Percentiles rank a stretch among this genome's conserved stretches.
phyloP scores from a whole-genome alignment of 129 eudicot genomes.

The Helichrysum umbraculigerum region DNA sequence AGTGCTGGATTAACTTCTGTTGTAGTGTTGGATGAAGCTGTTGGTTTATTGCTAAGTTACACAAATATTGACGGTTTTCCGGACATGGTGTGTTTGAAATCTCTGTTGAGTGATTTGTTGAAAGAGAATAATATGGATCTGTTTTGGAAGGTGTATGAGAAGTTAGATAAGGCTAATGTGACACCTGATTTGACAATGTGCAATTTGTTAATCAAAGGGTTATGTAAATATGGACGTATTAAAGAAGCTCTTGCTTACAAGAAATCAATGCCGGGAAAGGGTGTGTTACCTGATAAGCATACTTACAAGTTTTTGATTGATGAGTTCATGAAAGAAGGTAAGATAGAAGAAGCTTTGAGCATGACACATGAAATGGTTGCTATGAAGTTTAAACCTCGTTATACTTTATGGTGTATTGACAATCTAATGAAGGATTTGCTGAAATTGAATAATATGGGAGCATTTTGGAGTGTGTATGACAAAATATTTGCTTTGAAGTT shows the following conservation, averaged over 20 bases:
- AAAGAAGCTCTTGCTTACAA: constrained; percentile 39
- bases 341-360: constrained; percentile 30
- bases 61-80: constrained; percentile 14
- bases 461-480: constrained; percentile 62
- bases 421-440: constrained; percentile 59
- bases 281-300: constrained; percentile 19
- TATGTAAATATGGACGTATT: constrained; percentile 35
- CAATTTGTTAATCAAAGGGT: constrained; percentile 17
- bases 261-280: constrained; percentile 29
- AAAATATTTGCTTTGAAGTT: constrained; percentile 45
- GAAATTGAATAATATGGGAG: constrained; percentile 46
- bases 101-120: constrained; percentile 34
- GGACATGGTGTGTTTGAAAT: constrained; percentile 26
- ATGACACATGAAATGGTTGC: constrained; percentile 16
- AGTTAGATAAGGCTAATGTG: constrained; percentile 13
- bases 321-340: constrained; percentile 19
- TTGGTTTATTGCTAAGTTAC: constrained; percentile 14
- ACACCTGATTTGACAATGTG: constrained; percentile 28
- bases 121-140: constrained; percentile 29
- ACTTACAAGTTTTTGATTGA: constrained; percentile 24
- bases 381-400: constrained; percentile 33
- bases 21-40: constrained; percentile 32
- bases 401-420: constrained; percentile 55
- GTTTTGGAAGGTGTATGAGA: constrained; percentile 41
- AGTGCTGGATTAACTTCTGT: constrained; percentile 16